These are phyloP conservation scores for Amanita jacksonii DNA, from an alignment of 768 basidiomycete genomes.

Conservation along the genomic window DNA sequence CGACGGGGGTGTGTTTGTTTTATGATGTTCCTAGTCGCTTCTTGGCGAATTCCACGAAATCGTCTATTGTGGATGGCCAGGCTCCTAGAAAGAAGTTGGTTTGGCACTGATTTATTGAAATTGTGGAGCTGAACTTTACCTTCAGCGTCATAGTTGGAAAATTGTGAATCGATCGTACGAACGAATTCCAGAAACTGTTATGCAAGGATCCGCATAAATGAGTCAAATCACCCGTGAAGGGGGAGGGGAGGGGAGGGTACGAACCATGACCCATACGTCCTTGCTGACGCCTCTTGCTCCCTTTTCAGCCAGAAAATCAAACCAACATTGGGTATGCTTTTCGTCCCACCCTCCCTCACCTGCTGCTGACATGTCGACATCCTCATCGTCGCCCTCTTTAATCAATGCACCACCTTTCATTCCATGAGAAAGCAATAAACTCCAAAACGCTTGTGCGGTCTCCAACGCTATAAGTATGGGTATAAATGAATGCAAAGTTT, in stretches of 20 bases:
- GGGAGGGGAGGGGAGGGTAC: constrained; percentile 15
- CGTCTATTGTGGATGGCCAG: constrained; percentile 63
- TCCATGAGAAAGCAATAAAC: constrained; percentile 64
- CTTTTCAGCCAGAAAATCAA: constrained; percentile 59
- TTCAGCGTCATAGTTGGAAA: constrained; percentile 67
- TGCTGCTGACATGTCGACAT: constrained; percentile 31
- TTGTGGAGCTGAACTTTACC: too few relatives aligned
- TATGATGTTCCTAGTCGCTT: not conserved
- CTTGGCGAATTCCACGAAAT: constrained; percentile 43
- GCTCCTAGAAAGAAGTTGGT: constrained; percentile 14
- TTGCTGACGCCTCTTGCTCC: constrained; percentile 74
- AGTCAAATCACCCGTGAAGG: not conserved
- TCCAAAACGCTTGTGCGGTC: constrained; percentile 70
- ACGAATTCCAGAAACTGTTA: constrained; percentile 80
- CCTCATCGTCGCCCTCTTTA: constrained; percentile 25
- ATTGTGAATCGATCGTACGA: constrained; percentile 61
- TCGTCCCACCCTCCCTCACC: constrained; percentile 50
- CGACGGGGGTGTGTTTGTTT: too few relatives aligned
- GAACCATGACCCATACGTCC: constrained; percentile 83
- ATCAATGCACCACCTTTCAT: constrained; percentile 56
- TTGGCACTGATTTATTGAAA: too few relatives aligned
- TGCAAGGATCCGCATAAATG: not conserved
- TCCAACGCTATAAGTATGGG: constrained; percentile 26
- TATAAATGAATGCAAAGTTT: too few relatives aligned
- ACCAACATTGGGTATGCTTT: constrained; percentile 64